Evolutionary conservation across 352 stramenopile genomes (phyloP), one percentile per base, ranked within the genome.

Genomic region (Globisporangium cederbergense): DNA sequence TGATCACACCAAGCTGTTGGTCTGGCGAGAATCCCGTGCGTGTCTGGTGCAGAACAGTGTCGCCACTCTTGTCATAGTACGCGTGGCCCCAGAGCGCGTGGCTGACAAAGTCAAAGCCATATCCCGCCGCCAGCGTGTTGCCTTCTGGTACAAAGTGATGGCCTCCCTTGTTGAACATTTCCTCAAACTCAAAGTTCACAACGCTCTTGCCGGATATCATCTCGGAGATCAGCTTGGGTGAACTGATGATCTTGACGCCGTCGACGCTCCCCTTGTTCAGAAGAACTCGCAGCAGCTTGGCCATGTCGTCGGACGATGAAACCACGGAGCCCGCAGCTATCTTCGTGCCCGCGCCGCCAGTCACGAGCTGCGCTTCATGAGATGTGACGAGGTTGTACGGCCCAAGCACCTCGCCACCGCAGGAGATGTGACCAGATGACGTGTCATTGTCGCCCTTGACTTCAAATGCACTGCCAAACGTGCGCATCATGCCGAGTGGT

Each of bases 21-120:
- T 72, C 62, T 0, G 81, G 79, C 2, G 72, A 49, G 34, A 89
- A 83, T 0, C 83, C 80, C 3, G 76, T 89, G 14, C 80, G 75
- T 3, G 80, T 89, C 9, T 88, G 71, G 47, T 90, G 81, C 2
- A 77, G 59, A 3, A 65, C 38, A 2, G 78, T 85, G 64, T 91
- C 83, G 2, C 79, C 80, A 34, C 78, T 79, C 64, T 91, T 91
- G 68, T 91, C 83, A 22, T 75, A 74, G 60, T 91, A 90, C 34
- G 78, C 74, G 58, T 87, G 75, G 4, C 83, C 83, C 78, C 78
- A 89, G 50, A 87, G 72, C 0, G 72, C 79, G 13, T 77, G 67
- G 0, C 72, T 76, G 54, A 87, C 65, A 58, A 78, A 81, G 52
- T 91, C 83, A 50, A 91, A 79, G 16, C 80, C 83, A 30, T 91